These are phyloP conservation scores for Metschnikowia baotianmanensis DNA, from an alignment of 805 yeast species.

Conservation along the genomic window DNA sequence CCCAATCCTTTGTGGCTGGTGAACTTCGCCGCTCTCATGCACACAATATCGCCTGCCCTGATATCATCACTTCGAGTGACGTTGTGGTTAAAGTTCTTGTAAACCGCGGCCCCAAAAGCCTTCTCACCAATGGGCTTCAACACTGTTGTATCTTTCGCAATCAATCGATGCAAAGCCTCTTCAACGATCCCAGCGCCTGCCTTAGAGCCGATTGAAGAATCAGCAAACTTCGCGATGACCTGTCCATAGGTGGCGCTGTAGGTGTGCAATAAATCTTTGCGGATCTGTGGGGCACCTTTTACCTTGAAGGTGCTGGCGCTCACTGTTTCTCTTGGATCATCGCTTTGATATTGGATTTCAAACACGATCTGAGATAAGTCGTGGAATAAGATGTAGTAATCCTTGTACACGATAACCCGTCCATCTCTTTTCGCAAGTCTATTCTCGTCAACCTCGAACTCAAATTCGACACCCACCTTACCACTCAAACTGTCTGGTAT, in stretches of 20 bases:
- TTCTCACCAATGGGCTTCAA: conserved; percentile 62
- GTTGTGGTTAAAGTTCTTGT: conserved; percentile 44
- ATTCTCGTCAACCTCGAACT: conserved; percentile 65
- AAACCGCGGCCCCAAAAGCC: conserved; percentile 72
- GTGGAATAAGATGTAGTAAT: conserved; percentile 67
- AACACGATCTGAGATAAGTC: conserved; percentile 69
- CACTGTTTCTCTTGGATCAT: conserved; percentile 53
- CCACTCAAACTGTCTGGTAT: conserved; percentile 53
- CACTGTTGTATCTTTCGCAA: conserved; percentile 20
- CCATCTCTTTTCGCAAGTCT: conserved; percentile 56
- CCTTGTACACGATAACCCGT: conserved; percentile 48
- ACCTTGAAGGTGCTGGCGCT: conserved; percentile 27
- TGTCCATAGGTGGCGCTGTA: conserved; percentile 53
- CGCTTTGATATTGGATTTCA: conserved; percentile 53
- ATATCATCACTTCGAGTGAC: conserved; percentile 59
- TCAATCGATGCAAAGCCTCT: conserved; percentile 21
- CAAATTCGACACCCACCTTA: conserved; percentile 46
- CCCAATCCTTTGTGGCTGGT: conserved; percentile 57
- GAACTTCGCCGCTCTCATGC: conserved; percentile 73
- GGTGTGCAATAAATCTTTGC: conserved; percentile 48
- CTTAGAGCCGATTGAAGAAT: conserved; percentile 32
- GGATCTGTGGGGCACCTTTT: conserved; percentile 43
- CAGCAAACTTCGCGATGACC: conserved; percentile 38
- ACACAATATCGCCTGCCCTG: conserved; percentile 80
- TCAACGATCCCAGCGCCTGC: conserved; percentile 29